These are phyloP conservation scores for Xylaria sp. DNA, from an alignment of 2,329 filamentous ascomycete species.

Conservation along the genomic window DNA sequence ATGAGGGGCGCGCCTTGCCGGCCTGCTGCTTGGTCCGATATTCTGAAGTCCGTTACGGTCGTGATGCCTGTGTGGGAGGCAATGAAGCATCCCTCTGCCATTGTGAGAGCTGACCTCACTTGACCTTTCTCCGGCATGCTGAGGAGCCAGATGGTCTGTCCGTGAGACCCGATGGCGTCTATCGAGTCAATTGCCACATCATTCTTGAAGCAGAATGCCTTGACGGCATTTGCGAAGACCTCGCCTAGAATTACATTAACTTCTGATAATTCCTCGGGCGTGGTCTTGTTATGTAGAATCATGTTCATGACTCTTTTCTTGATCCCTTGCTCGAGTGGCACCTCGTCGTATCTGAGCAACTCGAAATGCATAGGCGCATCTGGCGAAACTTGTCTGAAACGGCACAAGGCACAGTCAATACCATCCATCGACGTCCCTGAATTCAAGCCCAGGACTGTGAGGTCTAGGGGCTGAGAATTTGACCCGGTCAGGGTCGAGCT, in stretches of 20 bases:
- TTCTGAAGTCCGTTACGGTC: constrained; percentile 67
- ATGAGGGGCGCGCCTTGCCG: constrained; percentile 67
- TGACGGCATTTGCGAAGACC: constrained; percentile 64
- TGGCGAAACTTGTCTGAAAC: constrained; percentile 64
- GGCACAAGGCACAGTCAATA: constrained; percentile 69
- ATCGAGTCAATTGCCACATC: constrained; percentile 58
- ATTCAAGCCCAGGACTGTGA: constrained; percentile 66
- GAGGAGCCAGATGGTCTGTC: constrained; percentile 68
- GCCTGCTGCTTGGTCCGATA: constrained; percentile 66
- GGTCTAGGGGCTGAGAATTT: constrained; percentile 52
- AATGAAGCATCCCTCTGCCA: constrained; percentile 68
- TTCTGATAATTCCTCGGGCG: constrained; percentile 64
- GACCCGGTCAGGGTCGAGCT: neutral
- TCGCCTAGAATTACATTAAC: constrained; percentile 68
- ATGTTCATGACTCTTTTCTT: constrained; percentile 68
- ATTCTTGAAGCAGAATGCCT: constrained; percentile 60
- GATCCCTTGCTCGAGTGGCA: constrained; percentile 63
- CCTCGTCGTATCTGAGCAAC: constrained; percentile 66
- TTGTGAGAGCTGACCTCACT: constrained; percentile 61
- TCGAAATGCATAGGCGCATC: constrained; percentile 65
- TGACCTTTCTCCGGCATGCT: constrained; percentile 62
- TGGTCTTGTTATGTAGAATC: constrained; percentile 64
- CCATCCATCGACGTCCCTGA: constrained; percentile 66
- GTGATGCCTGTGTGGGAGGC: constrained; percentile 67
- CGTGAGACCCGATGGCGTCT: constrained; percentile 67